phyloP scores from a whole-genome alignment of 257 asterid genomes.

The Solanum etuberosum region DNA sequence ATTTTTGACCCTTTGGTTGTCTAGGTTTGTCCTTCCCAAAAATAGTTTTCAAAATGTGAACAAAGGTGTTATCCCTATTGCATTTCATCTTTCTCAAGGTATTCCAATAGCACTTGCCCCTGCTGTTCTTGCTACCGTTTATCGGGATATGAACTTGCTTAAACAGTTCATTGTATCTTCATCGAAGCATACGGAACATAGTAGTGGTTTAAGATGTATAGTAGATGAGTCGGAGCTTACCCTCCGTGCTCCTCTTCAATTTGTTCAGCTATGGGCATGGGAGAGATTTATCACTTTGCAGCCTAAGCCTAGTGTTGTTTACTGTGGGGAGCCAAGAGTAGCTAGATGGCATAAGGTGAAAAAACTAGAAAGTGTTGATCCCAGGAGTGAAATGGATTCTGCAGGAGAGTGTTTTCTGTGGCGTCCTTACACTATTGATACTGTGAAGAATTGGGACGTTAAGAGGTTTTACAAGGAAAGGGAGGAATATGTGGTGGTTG shows the following conservation, averaged over 20 bases:
- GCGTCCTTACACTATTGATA: conserved; percentile 20
- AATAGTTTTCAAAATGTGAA: too few species aligned
- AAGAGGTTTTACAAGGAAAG: background rate
- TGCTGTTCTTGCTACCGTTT: too few species aligned
- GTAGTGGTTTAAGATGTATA: background rate
- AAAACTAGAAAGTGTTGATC: background rate
- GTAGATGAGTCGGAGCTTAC: background rate
- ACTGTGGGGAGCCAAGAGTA: background rate
- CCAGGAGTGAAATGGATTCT: background rate
- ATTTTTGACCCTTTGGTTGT: too few species aligned
- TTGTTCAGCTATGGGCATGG: background rate
- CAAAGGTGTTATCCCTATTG: too few species aligned
- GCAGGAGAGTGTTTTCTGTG: conserved; percentile 5
- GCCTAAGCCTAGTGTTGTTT: background rate
- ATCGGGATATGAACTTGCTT: too few species aligned
- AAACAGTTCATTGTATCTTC: background rate
- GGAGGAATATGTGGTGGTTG: conserved; percentile 8
- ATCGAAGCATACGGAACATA: background rate
- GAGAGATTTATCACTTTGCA: background rate
- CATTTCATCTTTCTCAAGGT: too few species aligned
- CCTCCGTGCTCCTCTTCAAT: background rate
- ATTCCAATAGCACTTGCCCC: too few species aligned
- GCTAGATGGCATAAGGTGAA: background rate
- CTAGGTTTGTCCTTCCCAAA: too few species aligned
- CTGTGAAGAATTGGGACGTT: background rate